Evolutionary conservation across 2,329 filamentous ascomycete species (phyloP).

Genomic region (Acarospora socialis): DNA sequence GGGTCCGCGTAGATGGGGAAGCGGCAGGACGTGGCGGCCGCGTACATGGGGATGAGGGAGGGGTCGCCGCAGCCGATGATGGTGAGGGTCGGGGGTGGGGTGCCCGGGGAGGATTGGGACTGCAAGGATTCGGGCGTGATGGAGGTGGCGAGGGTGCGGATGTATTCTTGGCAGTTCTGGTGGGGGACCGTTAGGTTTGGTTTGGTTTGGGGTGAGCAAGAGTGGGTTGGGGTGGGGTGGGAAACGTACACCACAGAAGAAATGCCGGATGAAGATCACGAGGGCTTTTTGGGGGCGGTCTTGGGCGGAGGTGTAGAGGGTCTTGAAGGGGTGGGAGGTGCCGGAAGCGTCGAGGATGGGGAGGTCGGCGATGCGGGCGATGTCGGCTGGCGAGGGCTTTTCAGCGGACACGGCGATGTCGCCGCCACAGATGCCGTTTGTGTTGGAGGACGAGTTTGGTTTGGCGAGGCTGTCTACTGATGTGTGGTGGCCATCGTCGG

Average conservation of each 20-base stretch:
- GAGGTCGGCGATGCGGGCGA: constrained; percentile 1
- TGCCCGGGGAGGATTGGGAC: constrained; percentile 21
- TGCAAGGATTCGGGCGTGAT: too few relatives aligned
- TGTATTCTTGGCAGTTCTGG: constrained; percentile 64
- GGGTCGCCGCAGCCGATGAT: constrained; percentile 61
- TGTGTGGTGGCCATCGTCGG: too few relatives aligned
- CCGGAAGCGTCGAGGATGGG: constrained; percentile 47
- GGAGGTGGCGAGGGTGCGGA: constrained; percentile 45
- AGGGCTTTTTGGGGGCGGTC: constrained; percentile 36
- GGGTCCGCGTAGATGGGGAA: constrained; percentile 72
- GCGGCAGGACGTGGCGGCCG: constrained; percentile 44
- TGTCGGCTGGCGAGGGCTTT: neutral
- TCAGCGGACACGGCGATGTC: neutral
- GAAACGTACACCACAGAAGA: constrained; percentile 58
- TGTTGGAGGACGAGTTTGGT: too few relatives aligned
- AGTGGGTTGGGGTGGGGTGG: constrained; percentile 3
- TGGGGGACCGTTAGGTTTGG: constrained; percentile 6
- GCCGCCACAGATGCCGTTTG: neutral
- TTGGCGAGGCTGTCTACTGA: too few relatives aligned
- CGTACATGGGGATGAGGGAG: constrained; percentile 53
- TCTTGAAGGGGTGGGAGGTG: constrained; percentile 46
- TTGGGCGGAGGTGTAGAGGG: constrained; percentile 43
- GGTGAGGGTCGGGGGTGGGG: constrained; percentile 45
- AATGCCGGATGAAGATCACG: constrained; percentile 63
- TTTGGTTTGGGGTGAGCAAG: neutral